Base-by-base conservation (phyloP, 352 stramenopile species). In the Globisporangium radiosum region DNA sequence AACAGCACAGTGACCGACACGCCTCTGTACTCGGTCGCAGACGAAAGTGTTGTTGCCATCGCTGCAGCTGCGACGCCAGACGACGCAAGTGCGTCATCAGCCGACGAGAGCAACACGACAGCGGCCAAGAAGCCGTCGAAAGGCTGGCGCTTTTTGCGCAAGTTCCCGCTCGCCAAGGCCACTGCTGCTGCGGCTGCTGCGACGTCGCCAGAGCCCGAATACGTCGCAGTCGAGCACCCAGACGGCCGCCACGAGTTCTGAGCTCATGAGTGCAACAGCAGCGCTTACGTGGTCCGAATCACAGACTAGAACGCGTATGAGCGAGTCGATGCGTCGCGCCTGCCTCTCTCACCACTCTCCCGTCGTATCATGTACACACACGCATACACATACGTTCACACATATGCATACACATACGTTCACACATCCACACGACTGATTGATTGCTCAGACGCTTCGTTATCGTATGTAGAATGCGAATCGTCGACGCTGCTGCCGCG, bases 241-340 rank as follows among this genome's bases (percentile, higher is more conserved):
- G 57, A 69, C 47, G 77, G 76, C 48, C 63, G 81, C 55, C 66
- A 76, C 58, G 78, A 88, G 62, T 88, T 88, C 56, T 88, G 38
- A 55, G 19, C 2, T 11, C 3, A 11, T 14, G 17, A 15, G n/a
- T 39, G 11, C 25, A 33, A 3, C 25, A 33, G 25, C 25, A 33
- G 25, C 25, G 25, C 25, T 33, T 33, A 33, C 25, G 25, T 33
- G 25, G 25, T 33, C 25, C 25, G 25, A 33, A 33, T 33, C 25
- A 33, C 25, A 33, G 25, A 33, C 25, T 33, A 33, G 25, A 33
- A 33, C 25, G 25, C 25, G 25, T 33, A 33, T 33, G 25, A 33
- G 25, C 25, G 25, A 33, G 25, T 33, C 25, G 25, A 33, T 33
- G 25, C 25, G 25, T 33, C 25, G 2, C 2, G 25, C 2, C 25